A percentile compares a stretch with the other conserved stretches of the same genome.
Conservation (phyloP, 176 grass and related monocot species). For the sorghum (Sorghum bicolor) region Sorghum_bicolor_NCBIv3 NC_012876.2:63054501-63055000, state of each 20-base stretch:
- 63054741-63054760: neutral
- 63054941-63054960: neutral
- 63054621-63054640: neutral
- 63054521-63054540: conserved; percentile 40
- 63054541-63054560: conserved; percentile 17
- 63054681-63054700: too few relatives aligned
- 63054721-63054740: neutral
- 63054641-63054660: neutral
- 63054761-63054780: neutral
- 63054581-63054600: conserved; percentile 3
- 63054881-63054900: neutral
- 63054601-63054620: neutral
- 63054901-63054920: neutral
- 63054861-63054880: neutral
- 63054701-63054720: neutral
- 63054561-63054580: conserved; percentile 16
- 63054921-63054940: neutral
- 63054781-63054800: neutral
- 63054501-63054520: conserved; percentile 35
- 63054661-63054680: too few relatives aligned
- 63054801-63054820: neutral
- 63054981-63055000: neutral
- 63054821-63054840: neutral
- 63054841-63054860: neutral
- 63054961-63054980: neutral